phyloP scores from a whole-genome alignment of 1,139 yeast genomes.

The Pichia kudriavzevii region DNA sequence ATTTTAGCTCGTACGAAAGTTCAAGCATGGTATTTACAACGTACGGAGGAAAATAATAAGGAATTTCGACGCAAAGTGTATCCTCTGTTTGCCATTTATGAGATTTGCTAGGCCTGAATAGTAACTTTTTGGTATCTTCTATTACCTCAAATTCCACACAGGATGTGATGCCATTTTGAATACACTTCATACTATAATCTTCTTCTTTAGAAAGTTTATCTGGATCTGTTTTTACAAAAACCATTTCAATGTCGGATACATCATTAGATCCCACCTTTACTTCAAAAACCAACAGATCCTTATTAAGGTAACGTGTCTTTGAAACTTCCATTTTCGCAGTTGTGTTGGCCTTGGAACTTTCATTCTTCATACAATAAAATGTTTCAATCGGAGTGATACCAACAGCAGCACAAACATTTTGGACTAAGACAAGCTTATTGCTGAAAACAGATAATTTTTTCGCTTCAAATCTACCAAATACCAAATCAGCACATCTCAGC shows the following conservation, averaged over 20 bases:
- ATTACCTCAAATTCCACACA: slow-evolving; percentile 15
- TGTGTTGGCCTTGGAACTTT: slow-evolving; percentile 16
- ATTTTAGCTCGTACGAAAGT: slow-evolving; percentile 13
- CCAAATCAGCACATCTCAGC: slow-evolving; percentile 6
- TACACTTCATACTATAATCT: slow-evolving; percentile 9
- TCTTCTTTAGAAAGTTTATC: slow-evolving; percentile 23
- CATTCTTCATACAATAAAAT: slow-evolving; percentile 9
- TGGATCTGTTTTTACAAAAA: slow-evolving; percentile 23
- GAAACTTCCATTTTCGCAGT: slow-evolving; percentile 20
- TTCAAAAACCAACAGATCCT: slow-evolving; percentile 21
- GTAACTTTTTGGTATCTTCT: slow-evolving; percentile 13
- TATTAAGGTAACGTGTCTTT: slow-evolving; percentile 18
- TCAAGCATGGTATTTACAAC: slow-evolving; percentile 22
- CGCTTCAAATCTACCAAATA: slow-evolving; percentile 18
- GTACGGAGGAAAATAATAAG: slow-evolving; percentile 29
- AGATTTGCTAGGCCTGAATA: slow-evolving; percentile 12
- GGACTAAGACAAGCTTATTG: slow-evolving; percentile 20
- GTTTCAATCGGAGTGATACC: slow-evolving; percentile 15
- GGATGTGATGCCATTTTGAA: slow-evolving; percentile 1
- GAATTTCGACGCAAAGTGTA: slow-evolving; percentile 17
- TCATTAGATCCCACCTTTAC: slow-evolving; percentile 19
- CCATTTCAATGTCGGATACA: slow-evolving; percentile 13
- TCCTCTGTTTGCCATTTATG: slow-evolving; percentile 4
- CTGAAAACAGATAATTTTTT: slow-evolving; percentile 23
- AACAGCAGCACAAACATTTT: slow-evolving; percentile 9